Base-by-base conservation (phyloP, 306 rosid genomes). In the Vigna trinervia region DNA sequence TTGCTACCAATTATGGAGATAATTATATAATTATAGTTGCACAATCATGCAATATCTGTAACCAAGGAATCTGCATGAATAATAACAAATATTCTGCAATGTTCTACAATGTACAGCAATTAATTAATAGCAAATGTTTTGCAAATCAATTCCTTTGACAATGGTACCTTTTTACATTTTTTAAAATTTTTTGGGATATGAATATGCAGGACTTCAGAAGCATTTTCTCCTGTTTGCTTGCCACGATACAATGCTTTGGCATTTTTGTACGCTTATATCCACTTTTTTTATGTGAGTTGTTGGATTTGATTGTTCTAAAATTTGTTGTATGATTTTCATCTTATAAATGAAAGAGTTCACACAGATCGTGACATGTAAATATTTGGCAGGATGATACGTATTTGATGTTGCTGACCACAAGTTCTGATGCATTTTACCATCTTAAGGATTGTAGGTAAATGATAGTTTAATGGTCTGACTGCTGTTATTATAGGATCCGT, bases 241-340 rank as follows among this genome's bases (percentile, higher is more conserved):
- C 98, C 98, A 86, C 87, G 98, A 92, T 94, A 90, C 85, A 94
- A 90, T 78, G 85, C 97, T 76, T 86, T 92, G 87, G 98, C 98
- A 59, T 94, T 94, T 88, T 71, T 94, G 88, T 88, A 94, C 84
- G 93, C 97, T 51, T 94, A 94, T 80, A 91, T 94, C 76, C 94
- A 89, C 85, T 94, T 75, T 80, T 86, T 94, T 80, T 94, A 94
- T 69, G 98, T 94, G 89, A 91, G 98, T 85, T 46, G 98, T 85
- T 46, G 64, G 51, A 71, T 56, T 78, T 62, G 4, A 23, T 20
- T 62, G 38, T 64, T 76, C 58, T 15, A 32, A 73, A 46, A 63
- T 78, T 75, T 75, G 48, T 51, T 57, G 45, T 67, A 59, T 80
- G 45, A 43, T 60, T 19, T 73, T n/a, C 34, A 51, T 77, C 46